Percentiles rank a stretch among this genome's conserved stretches.
Conservation (phyloP, 345 rosid genomes). For the Streptanthus diversifolius region DNA sequence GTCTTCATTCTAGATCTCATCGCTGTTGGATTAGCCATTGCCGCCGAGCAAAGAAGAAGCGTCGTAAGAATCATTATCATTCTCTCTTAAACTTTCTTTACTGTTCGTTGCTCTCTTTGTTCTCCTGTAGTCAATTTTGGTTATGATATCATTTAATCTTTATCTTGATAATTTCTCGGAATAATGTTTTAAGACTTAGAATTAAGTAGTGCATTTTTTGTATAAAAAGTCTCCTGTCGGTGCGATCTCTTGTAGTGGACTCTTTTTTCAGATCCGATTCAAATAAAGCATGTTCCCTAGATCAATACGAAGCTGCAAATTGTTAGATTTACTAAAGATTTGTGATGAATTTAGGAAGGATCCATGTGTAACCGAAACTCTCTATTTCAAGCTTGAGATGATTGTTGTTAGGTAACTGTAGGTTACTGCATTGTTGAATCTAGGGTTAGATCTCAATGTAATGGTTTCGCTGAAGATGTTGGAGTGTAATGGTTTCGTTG, state of each 20-base stretch:
- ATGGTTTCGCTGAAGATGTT: too few species aligned
- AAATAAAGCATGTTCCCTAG: too few species aligned
- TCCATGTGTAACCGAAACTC: background rate
- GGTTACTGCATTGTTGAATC: background rate
- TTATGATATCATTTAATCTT: background rate
- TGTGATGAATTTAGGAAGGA: background rate
- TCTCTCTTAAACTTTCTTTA: background rate
- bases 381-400: background rate
- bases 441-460: background rate
- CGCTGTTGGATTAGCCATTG: constrained; percentile 92
- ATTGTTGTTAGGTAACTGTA: background rate
- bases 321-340: background rate
- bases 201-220: too few species aligned
- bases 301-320: background rate
- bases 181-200: background rate
- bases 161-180: too few species aligned
- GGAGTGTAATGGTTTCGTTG: too few species aligned
- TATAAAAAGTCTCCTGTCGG: constrained; percentile 28
- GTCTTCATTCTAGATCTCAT: constrained; percentile 77
- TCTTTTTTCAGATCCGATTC: constrained; percentile 24
- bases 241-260: constrained; percentile 4
- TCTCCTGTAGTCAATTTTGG: background rate
- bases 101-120: background rate
- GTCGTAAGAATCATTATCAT: constrained; percentile 55
- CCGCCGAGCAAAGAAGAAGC: constrained; percentile 97